Base-by-base conservation (phyloP, 2,329 filamentous ascomycete genomes). In the Curvularia lunata region DNA sequence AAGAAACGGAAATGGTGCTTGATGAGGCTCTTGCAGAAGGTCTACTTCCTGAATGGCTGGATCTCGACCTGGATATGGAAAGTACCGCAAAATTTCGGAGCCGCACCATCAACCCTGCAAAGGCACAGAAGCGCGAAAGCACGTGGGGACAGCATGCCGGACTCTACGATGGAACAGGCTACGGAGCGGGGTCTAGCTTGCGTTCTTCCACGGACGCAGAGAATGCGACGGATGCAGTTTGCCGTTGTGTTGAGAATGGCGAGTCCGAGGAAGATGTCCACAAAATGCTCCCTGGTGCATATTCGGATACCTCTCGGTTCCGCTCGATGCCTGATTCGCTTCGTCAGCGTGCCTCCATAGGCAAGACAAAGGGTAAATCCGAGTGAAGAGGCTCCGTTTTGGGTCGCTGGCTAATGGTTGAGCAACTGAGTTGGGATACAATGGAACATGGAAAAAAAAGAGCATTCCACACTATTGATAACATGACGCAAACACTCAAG, bases 151-250 rank as follows among this genome's bases (percentile, higher is more conserved):
- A 46, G 25, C 59, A 49, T 32, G 28, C 43, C 16, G 46, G 66
- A 23, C 54, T 69, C 27, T 72, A 71, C 54, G 65, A 72, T 19
- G 69, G 68, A 6, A 62, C 63, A 30, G 69, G 68, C 25, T 74
- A 71, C 40, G 70, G 65, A 5, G 53, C 59, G 13, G 61, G 61
- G 25, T 48, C 51, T 8, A 42, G 45, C 28, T 57, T 55, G 1
- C 54, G 37, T 19, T 46, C 42, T 25, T 18, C 60, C 23, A 40
- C 50, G 19, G 50, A 23, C 19, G 28, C 19, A 16, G 50, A 48
- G 32, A 54, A 18, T 19, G 21, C n/a, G 34, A 30, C n/a, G 23
- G n/a, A 40, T 34, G 28, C n/a, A 19, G 12, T 10, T 32, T 47
- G 27, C 27, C 27, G 12, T 30, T 16, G 13, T 32, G 27, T 8